Conservation (phyloP, 331 rosid species). For the Quercus phellos region DNA sequence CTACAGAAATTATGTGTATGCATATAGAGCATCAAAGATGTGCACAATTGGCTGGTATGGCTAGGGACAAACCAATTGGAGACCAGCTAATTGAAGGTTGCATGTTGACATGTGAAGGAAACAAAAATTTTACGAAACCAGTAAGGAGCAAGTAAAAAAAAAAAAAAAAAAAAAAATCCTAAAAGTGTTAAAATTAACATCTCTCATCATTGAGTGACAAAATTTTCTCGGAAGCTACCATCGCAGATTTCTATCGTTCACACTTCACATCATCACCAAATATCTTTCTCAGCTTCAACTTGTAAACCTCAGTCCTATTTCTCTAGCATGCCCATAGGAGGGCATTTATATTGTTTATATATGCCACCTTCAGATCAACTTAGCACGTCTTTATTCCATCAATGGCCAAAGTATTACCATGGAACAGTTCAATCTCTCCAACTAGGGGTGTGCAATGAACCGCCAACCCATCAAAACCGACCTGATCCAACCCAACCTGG, state of each 20-base stretch:
- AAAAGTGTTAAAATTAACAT: no score
- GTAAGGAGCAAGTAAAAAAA: no score
- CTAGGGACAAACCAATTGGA: neutral
- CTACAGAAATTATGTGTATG: neutral
- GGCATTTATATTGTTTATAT: neutral
- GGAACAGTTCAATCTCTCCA: neutral
- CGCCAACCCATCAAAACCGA: no score
- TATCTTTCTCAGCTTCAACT: neutral
- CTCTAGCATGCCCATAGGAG: neutral
- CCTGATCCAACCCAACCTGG: no score
- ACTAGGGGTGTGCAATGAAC: no score
- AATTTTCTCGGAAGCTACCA: neutral
- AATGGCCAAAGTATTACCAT: neutral
- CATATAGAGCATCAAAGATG: neutral
- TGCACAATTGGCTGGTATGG: neutral
- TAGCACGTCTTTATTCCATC: neutral
- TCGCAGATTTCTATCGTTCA: neutral
- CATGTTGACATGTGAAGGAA: neutral
- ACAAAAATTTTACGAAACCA: no score
- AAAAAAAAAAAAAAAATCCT: no score
- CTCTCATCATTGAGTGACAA: neutral
- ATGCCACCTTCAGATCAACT: neutral
- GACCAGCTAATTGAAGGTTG: neutral
- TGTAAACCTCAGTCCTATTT: neutral
- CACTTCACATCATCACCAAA: neutral